These are phyloP conservation scores for Candida rishiriensis DNA, from an alignment of 805 yeast genomes.

Conservation along the genomic window DNA sequence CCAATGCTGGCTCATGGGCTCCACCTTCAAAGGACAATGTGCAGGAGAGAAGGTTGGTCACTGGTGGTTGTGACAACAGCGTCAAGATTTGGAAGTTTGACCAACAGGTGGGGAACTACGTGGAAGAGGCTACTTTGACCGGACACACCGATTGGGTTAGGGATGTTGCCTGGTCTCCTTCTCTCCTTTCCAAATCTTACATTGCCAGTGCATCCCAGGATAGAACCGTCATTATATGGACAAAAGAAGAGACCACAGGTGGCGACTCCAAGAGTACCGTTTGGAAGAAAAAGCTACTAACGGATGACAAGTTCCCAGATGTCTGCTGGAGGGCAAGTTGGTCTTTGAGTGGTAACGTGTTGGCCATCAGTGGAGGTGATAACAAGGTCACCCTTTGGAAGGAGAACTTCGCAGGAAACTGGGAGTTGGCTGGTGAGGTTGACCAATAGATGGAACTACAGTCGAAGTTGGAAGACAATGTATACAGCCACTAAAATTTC, in stretches of 20 bases:
- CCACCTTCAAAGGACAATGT: slow-evolving; percentile 46
- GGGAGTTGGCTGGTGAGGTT: slow-evolving; percentile 98
- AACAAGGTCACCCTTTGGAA: slow-evolving; percentile 95
- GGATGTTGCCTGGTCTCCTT: slow-evolving; percentile 98
- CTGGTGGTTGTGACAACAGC: slow-evolving; percentile 93
- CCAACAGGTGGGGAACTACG: slow-evolving; percentile 49
- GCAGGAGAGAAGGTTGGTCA: slow-evolving; percentile 67
- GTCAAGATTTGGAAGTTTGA: slow-evolving; percentile 87
- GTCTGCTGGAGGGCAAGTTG: slow-evolving; percentile 98
- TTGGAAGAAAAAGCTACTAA: slow-evolving; percentile 80
- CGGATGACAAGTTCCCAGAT: slow-evolving; percentile 84
- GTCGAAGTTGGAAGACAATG: too few relatives aligned
- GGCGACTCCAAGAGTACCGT: slow-evolving; percentile 5
- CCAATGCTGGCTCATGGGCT: slow-evolving; percentile 94
- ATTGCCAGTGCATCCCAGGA: slow-evolving; percentile 98
- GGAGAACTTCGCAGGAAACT: slow-evolving; percentile 84
- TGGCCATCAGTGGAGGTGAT: slow-evolving; percentile 96
- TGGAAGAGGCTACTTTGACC: slow-evolving; percentile 68
- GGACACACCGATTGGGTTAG: slow-evolving; percentile 99
- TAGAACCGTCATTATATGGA: slow-evolving; percentile 91
- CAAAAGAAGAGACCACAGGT: slow-evolving; percentile 43
- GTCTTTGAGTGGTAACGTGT: slow-evolving; percentile 92
- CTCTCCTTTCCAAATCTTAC: slow-evolving; percentile 78
- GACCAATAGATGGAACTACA: slow-evolving; percentile 49
- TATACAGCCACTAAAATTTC: too few relatives aligned